A percentile compares a stretch with the other conserved stretches of the same genome.
Evolutionary conservation across 768 basidiomycete genomes (phyloP).

Genomic region (Sarcodon sp.): DNA sequence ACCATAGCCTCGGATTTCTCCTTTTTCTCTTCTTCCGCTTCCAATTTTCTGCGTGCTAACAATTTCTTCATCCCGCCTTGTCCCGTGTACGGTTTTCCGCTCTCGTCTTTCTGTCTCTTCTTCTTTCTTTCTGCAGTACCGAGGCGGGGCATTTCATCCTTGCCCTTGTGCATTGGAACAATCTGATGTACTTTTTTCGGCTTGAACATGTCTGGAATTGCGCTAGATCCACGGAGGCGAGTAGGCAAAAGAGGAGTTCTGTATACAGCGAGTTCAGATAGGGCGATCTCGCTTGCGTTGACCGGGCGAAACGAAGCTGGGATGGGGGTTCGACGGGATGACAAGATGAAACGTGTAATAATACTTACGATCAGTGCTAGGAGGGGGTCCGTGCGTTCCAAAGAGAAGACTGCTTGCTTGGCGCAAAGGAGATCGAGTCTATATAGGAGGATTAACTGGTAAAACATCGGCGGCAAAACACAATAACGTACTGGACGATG

Average conservation of each 20-base stretch:
- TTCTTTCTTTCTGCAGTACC: slow-evolving; percentile 21
- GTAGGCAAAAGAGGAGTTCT: slow-evolving; percentile 69
- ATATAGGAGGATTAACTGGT: background rate
- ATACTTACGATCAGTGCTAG: slow-evolving; percentile 22
- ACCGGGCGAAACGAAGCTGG: slow-evolving; percentile 15
- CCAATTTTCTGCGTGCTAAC: slow-evolving; percentile 46
- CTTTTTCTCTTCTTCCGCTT: slow-evolving; percentile 35
- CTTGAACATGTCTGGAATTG: slow-evolving; percentile 52
- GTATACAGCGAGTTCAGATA: slow-evolving; percentile 66
- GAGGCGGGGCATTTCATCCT: slow-evolving; percentile 30
- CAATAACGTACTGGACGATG: slow-evolving; percentile 35
- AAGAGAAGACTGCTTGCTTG: slow-evolving; percentile 33
- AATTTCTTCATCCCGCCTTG: slow-evolving; percentile 71
- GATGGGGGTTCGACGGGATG: background rate
- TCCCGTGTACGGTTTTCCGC: slow-evolving; percentile 66
- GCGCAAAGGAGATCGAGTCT: slow-evolving; percentile 38
- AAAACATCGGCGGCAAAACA: slow-evolving; percentile 1
- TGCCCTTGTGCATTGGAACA: slow-evolving; percentile 52
- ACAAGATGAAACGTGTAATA: slow-evolving; percentile 16
- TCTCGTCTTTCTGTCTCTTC: slow-evolving; percentile 22
- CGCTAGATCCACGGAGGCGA: slow-evolving; percentile 29
- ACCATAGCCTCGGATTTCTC: slow-evolving; percentile 15
- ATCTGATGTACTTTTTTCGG: slow-evolving; percentile 28
- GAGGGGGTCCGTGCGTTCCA: slow-evolving; percentile 19
- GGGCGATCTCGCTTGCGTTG: slow-evolving; percentile 49